A percentile compares a stretch with the other conserved stretches of the same genome.
Evolutionary conservation across 2,329 filamentous ascomycete genomes (phyloP).

Genomic region (Mariannaea elegans): DNA sequence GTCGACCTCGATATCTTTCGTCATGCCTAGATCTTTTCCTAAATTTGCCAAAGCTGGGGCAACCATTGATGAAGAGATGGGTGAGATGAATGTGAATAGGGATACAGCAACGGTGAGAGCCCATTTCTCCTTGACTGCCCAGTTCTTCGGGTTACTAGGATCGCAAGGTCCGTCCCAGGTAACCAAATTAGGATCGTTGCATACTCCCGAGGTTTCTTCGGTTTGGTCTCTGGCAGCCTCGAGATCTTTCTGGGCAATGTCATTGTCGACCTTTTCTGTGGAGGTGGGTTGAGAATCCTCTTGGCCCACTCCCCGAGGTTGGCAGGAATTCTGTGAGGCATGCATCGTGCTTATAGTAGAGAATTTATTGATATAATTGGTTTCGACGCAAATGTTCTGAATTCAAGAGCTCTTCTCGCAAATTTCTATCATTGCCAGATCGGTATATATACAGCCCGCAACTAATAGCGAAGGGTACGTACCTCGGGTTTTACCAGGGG

Average conservation of each 20-base stretch:
- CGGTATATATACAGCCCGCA: too few relatives aligned
- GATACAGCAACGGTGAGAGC: slow-evolving; percentile 20
- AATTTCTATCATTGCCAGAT: too few relatives aligned
- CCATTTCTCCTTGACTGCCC: slow-evolving; percentile 66
- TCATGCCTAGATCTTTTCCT: slow-evolving; percentile 7
- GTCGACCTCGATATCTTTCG: slow-evolving; percentile 6
- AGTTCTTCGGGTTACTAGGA: slow-evolving; percentile 63
- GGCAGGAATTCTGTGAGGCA: too few relatives aligned
- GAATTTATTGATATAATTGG: too few relatives aligned
- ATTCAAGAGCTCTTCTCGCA: too few relatives aligned
- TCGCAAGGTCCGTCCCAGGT: slow-evolving; percentile 63
- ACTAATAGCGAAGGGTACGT: too few relatives aligned
- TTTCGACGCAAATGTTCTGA: too few relatives aligned
- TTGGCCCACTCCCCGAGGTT: too few relatives aligned
- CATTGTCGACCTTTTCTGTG: too few relatives aligned
- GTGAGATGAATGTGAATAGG: slow-evolving; percentile 15
- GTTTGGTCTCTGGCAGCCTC: not conserved
- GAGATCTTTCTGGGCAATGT: not conserved
- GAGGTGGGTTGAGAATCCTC: too few relatives aligned
- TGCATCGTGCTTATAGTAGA: too few relatives aligned
- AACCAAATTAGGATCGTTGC: slow-evolving; percentile 51
- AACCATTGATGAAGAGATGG: slow-evolving; percentile 17
- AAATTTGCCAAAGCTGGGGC: slow-evolving; percentile 9
- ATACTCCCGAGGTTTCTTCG: not conserved
- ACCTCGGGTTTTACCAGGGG: too few relatives aligned